Base-by-base conservation (phyloP, 2,329 filamentous ascomycete genomes). In the Helminthosporium solani region DNA sequence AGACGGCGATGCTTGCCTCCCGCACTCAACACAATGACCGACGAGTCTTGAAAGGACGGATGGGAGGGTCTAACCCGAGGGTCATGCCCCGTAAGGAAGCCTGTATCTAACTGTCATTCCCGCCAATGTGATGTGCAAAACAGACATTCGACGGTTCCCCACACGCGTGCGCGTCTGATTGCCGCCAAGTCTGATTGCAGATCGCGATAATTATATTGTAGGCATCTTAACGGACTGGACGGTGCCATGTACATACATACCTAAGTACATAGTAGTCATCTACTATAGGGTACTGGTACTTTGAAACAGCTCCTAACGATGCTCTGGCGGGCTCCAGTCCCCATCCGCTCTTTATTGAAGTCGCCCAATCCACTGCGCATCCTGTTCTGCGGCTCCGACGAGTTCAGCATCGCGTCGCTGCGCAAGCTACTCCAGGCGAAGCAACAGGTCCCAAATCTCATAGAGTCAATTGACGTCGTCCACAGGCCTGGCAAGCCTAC, bases 351-450 rank as follows among this genome's bases (percentile, higher is more conserved):
- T 8, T 47, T 60, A 19, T 4, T 49, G 8, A 43, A 48, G n/a
- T 9, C 42, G 12, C 18, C 48, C 11, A 64, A 77, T 14, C 87
- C 89, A 2, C 76, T 99, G 25, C 80, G 85, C 27, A 90, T 99
- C 43, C 79, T 99, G 3, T 99, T 96, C 72, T 97, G 91, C 72
- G 94, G 94, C 52, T 94, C 92, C 2, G 94, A 99, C 69, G 78
- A 84, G 2, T 96, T 97, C 71, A 96, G 92, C 73, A 86, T 86
- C 60, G 80, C 80, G 42, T 89, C 90, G 1, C 75, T 99, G 40
- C 74, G 74, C 47, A 87, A 87, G 5, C 73, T 99, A 27, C 70
- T 86, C 57, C 62, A 73, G 4, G 86, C 89, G 63, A 78, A 84
- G 42, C 50, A 61, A 7, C 36, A 53, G 5, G 47, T 58, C 3